Evolutionary conservation across 2,329 filamentous ascomycete genomes (phyloP), one percentile per base, ranked within the genome.

Genomic region (Verticillium nubilum): DNA sequence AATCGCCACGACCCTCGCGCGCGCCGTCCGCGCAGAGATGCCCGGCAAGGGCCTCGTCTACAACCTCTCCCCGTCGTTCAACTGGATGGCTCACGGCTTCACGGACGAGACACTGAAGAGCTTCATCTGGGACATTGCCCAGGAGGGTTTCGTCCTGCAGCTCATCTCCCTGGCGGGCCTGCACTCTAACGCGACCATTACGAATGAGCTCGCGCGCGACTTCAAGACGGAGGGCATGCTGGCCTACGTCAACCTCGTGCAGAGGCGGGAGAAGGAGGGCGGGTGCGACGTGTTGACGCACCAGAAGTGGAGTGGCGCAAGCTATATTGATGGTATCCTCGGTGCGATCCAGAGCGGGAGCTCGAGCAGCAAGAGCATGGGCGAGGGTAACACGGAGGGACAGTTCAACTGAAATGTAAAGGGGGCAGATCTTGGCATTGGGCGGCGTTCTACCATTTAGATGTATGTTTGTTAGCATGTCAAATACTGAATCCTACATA

Each of bases 41-140:
- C 91, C 92, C 0, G 86, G 85, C 62, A 98, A 98, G 83, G 90
- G 91, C 35, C 84, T 99, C 26, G 94, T 98, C 0, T 99, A 99
- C 79, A 99, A 99, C 77, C 84, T 99, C 1, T 93, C 89, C 4
- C 95, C 95, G 1, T 96, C 91, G 9, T 99, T 99, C 83, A 98
- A 99, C 81, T 99, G 95, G 95, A 95, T 96, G 86, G 87, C 87
- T 12, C 93, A 98, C 72, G 95, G 94, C 29, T 99, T 98, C 76
- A 88, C 85, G 3, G 86, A 92, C 64, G 87, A 86, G 62, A 88
- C 89, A 5, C 82, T 99, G 59, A 92, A 90, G 77, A 92, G 86
- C 5, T 99, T 99, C 74, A 90, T 99, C 67, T 98, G 94, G 94
- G 94, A 98, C 73, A 86, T 99, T 65, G 95, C 93, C 9, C 86